phyloP scores from a whole-genome alignment of 2,329 filamentous ascomycete species.

The Amauroascus verrucosus region DNA sequence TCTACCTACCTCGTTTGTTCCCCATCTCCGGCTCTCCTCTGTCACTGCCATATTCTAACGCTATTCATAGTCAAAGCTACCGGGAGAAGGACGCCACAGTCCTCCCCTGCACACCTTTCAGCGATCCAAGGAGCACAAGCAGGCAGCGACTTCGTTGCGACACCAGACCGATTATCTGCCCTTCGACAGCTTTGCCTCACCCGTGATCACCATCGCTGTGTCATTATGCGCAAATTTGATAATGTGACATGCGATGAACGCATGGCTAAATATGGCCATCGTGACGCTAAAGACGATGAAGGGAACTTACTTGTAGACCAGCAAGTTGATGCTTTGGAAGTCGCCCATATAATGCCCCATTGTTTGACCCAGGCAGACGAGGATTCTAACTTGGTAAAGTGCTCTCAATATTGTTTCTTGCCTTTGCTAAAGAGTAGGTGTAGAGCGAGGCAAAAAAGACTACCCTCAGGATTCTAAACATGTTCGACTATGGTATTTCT shows the following conservation, averaged over 20 bases:
- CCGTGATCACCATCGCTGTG: constrained; percentile 18
- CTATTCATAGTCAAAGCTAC: constrained; percentile 13
- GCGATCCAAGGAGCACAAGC: constrained; percentile 12
- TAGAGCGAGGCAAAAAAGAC: constrained; percentile 23
- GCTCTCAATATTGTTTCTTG: background rate
- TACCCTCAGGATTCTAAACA: constrained; percentile 32
- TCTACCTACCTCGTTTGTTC: constrained; percentile 16
- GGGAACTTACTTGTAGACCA: background rate
- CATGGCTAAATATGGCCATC: too few species aligned
- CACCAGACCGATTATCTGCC: background rate
- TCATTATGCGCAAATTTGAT: constrained; percentile 17
- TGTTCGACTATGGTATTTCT: constrained; percentile 32
- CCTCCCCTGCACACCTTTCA: constrained; percentile 16
- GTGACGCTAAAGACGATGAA: constrained; percentile 18
- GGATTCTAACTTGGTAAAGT: background rate
- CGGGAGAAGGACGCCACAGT: constrained; percentile 16
- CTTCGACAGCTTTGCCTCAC: constrained; percentile 14
- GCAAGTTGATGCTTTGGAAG: background rate
- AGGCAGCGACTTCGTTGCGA: constrained; percentile 2
- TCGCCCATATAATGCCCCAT: background rate
- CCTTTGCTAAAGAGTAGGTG: background rate
- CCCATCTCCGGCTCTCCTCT: background rate
- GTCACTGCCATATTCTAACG: background rate
- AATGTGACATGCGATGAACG: constrained; percentile 11
- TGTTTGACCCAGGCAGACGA: background rate